Evolutionary conservation across 179 eudicot genomes (phyloP).

Genomic region (Pouteria campechiana): DNA sequence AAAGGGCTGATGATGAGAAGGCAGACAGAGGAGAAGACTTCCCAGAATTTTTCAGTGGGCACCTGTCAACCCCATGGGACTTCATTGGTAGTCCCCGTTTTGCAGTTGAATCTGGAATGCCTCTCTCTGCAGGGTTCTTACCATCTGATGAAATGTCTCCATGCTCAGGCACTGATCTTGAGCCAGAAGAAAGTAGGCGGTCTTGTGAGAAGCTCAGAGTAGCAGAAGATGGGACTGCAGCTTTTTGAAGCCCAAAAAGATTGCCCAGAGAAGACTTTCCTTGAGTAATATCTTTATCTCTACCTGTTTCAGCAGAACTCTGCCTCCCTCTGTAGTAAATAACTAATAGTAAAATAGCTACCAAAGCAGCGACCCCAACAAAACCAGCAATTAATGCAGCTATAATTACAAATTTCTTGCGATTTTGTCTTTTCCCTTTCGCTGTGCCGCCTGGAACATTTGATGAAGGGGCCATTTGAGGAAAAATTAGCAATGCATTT

Average conservation of each 20-base stretch:
- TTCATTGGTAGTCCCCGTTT: too few species aligned
- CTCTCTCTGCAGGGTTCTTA: constrained; percentile 5
- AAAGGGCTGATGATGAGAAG: constrained; percentile 11
- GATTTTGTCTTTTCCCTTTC: constrained; percentile 13
- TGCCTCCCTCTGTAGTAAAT: constrained; percentile 19
- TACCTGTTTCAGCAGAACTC: constrained; percentile 7
- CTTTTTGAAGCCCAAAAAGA: constrained; percentile 11
- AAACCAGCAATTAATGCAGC: constrained; percentile 34
- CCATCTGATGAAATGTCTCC: constrained; percentile 9
- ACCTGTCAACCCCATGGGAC: too few species aligned
- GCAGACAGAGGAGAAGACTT: constrained; percentile 10
- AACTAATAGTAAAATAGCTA: constrained; percentile 19
- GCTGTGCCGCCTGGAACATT: constrained; percentile 6
- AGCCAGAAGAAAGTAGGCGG: constrained; percentile 1
- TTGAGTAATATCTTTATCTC: constrained; percentile 16
- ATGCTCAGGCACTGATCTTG: constrained; percentile 6
- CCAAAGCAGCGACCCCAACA: constrained; percentile 15
- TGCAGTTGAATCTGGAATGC: constrained; percentile 6
- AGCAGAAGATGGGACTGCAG: constrained; percentile 12
- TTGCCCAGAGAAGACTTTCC: constrained; percentile 16
- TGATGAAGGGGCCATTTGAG: constrained; percentile 14
- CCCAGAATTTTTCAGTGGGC: constrained; percentile 11
- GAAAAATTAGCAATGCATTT: constrained; percentile 25
- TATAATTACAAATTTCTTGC: constrained; percentile 17
- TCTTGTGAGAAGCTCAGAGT: constrained; percentile 10